Evolutionary conservation across 768 basidiomycete genomes (phyloP), one percentile per base, ranked within the genome.

Genomic region (Phaeotremella skinneri): DNA sequence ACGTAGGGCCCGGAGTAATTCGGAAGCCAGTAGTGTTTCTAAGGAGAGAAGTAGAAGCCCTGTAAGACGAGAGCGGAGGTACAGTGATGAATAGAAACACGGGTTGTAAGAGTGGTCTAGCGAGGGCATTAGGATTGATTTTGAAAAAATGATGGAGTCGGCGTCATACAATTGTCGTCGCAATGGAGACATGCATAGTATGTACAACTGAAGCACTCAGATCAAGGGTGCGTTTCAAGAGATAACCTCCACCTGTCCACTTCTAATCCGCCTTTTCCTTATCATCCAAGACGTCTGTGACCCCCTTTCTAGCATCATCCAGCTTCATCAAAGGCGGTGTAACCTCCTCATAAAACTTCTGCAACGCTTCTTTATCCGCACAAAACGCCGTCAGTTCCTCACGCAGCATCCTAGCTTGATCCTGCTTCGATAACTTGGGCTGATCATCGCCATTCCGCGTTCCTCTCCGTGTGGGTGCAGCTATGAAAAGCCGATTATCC

Each of bases 341-440:
- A 66, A 87, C 83, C 51, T 88, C 85, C 0, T 87, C 84, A 76
- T 90, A 96, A 75, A 96, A 90, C 48, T 70, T 78, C 59, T 64
- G 78, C 64, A 96, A 75, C 43, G 69, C 74, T 56, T 73, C 76
- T 55, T 78, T 76, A 74, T 90, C 84, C 31, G 79, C 79, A 72
- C 90, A 91, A 68, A 91, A 86, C 11, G 80, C 78, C 14, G 83
- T 76, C 63, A 96, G 76, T 62, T 82, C 82, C 34, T 79, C 62
- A 55, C 88, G 81, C 45, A 91, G 81, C 13, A 82, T 78, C 42
- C 87, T 85, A 0, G 87, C 87, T 29, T 81, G 81, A 2, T 80
- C 81, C 20, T 83, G 80, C 21, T 84, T 84, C 57, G 80, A 80
- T 42, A 63, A 47, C 21, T 55, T 61, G 29, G 58, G 49, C 2